Percentiles rank a stretch among this genome's conserved stretches.
These are phyloP conservation scores for Hygrocybe coccinea DNA, from an alignment of 768 basidiomycete genomes.

Conservation along the genomic window DNA sequence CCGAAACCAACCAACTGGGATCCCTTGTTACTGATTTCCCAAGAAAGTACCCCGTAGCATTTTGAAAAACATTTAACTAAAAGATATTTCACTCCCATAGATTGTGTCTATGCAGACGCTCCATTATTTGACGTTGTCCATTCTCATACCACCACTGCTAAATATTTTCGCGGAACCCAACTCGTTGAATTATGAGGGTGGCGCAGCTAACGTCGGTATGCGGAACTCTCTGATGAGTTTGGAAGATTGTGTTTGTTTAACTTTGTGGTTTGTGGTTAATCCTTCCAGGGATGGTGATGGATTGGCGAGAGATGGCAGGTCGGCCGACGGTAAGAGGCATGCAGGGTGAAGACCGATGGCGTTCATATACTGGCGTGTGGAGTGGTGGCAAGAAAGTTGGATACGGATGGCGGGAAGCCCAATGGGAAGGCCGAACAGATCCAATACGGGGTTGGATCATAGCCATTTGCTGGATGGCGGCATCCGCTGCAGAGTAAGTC, in stretches of 20 bases:
- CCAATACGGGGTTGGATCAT: slow-evolving; percentile 87
- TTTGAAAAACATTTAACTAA: not conserved
- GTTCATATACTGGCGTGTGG: slow-evolving; percentile 69
- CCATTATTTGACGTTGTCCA: slow-evolving; percentile 85
- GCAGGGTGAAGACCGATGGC: slow-evolving; percentile 62
- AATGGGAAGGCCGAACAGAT: slow-evolving; percentile 70
- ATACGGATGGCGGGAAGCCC: slow-evolving; percentile 46
- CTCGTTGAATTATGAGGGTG: slow-evolving; percentile 69
- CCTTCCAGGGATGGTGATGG: slow-evolving; percentile 79
- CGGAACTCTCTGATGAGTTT: not conserved
- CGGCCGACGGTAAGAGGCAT: slow-evolving; percentile 66
- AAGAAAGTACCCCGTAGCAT: slow-evolving; percentile 42
- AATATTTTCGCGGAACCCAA: slow-evolving; percentile 66
- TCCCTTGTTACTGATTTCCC: slow-evolving; percentile 80
- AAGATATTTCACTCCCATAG: slow-evolving; percentile 35
- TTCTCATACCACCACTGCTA: slow-evolving; percentile 79
- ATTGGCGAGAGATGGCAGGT: slow-evolving; percentile 96
- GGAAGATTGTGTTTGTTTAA: no score
- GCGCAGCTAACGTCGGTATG: slow-evolving; percentile 69
- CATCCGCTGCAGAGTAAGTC: slow-evolving; percentile 78
- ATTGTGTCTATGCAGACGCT: slow-evolving; percentile 90
- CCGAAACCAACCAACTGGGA: slow-evolving; percentile 69
- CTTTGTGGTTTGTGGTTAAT: not conserved
- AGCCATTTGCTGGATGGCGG: slow-evolving; percentile 78
- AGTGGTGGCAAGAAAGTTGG: slow-evolving; percentile 75